Evolutionary conservation across 768 basidiomycete genomes (phyloP).

Genomic region (Tylopilus vinaceipallidus): DNA sequence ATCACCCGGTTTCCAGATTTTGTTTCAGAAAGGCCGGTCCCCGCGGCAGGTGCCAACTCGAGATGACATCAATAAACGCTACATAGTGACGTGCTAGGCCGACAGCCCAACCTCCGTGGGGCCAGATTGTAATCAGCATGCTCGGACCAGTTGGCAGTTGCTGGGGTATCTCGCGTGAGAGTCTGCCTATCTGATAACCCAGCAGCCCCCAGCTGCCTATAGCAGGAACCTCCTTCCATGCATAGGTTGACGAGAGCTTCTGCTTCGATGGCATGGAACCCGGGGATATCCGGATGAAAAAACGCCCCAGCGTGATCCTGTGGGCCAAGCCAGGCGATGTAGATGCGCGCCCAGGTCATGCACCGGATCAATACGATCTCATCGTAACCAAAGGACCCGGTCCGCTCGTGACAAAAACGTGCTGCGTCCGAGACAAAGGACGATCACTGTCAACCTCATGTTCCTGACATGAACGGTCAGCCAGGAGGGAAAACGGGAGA

Average conservation of each 20-base stretch:
- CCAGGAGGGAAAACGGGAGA: no score
- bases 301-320: neutral
- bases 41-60: constrained; percentile 6
- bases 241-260: constrained; percentile 3
- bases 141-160: constrained; percentile 8
- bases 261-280: constrained; percentile 8
- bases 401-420: constrained; percentile 1
- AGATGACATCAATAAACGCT: constrained; percentile 9
- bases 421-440: constrained; percentile 1
- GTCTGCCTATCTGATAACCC: neutral
- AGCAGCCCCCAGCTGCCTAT: no score
- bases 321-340: no score
- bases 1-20: neutral
- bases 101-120: neutral
- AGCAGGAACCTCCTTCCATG: neutral
- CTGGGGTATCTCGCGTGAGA: neutral
- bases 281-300: constrained; percentile 16
- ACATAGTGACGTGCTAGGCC: neutral
- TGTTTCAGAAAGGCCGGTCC: neutral
- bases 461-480: constrained; percentile 2
- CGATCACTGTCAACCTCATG: neutral
- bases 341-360: neutral
- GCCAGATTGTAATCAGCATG: constrained; percentile 4
- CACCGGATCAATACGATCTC: neutral
- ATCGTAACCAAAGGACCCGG: neutral